Evolutionary conservation across 352 stramenopile genomes (phyloP).

Genomic region (Phytophthora citrophthora): DNA sequence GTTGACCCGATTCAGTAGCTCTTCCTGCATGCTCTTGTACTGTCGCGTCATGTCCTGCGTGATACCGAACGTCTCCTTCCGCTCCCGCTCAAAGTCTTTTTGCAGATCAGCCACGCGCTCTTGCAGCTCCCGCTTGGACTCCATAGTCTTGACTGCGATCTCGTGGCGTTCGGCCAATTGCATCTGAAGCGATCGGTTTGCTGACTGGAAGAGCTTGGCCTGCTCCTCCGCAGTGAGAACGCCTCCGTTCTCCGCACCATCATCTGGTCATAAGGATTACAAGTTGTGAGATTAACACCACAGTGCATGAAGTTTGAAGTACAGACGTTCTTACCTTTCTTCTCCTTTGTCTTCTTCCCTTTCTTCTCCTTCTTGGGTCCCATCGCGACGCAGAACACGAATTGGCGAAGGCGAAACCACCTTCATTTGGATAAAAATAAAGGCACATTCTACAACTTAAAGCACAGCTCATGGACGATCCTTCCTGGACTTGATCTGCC

Average conservation of each 20-base stretch:
- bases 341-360: constrained; percentile 69
- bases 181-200: constrained; percentile 89
- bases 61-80: constrained; percentile 92
- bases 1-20: constrained; percentile 89
- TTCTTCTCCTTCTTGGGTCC: constrained; percentile 83
- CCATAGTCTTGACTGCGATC: constrained; percentile 83
- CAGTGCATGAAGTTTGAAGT: too few species aligned
- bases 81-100: constrained; percentile 87
- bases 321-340: constrained; percentile 52
- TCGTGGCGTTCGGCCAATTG: constrained; percentile 90
- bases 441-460: background rate
- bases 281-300: too few species aligned
- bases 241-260: constrained; percentile 75
- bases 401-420: constrained; percentile 24
- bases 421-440: constrained; percentile 44
- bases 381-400: constrained; percentile 40
- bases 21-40: constrained; percentile 97
- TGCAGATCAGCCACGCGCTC: constrained; percentile 83
- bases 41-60: constrained; percentile 96
- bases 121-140: constrained; percentile 90
- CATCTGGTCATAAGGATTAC: constrained; percentile 38
- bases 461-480: constrained; percentile 31
- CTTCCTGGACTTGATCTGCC: constrained; percentile 85
- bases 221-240: constrained; percentile 83
- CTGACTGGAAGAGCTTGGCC: constrained; percentile 84